A percentile compares a stretch with the other conserved stretches of the same genome.
Conservation (phyloP, 768 basidiomycete genomes). For the Pholiota conissans region DNA sequence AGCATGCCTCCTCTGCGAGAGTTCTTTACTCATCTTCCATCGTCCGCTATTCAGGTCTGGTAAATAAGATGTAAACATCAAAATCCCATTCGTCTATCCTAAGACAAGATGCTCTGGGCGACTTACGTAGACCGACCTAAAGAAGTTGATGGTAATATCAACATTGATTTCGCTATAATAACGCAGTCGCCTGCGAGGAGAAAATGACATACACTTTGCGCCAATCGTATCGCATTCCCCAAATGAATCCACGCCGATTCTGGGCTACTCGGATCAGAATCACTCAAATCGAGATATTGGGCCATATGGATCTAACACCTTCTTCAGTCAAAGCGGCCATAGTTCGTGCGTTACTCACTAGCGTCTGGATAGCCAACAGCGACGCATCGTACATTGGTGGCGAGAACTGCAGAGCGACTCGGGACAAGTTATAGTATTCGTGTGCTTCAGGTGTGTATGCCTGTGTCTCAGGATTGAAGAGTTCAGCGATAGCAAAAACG, state of each 20-base stretch:
- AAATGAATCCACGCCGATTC: constrained; percentile 55
- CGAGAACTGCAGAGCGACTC: constrained; percentile 48
- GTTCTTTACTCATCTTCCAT: constrained; percentile 54
- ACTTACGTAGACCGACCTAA: constrained; percentile 55
- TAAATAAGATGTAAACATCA: not conserved
- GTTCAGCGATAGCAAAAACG: constrained; percentile 61
- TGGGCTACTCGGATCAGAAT: constrained; percentile 44
- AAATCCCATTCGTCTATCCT: not conserved
- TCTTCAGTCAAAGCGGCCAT: not conserved
- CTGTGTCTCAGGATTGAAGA: constrained; percentile 55
- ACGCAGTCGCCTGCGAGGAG: not conserved
- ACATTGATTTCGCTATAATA: not conserved
- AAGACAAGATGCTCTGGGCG: too few relatives aligned
- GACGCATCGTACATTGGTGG: constrained; percentile 52
- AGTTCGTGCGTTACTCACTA: constrained; percentile 38
- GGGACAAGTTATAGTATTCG: constrained; percentile 63
- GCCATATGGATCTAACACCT: constrained; percentile 39
- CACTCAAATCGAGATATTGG: constrained; percentile 58
- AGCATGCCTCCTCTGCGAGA: constrained; percentile 46
- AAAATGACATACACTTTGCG: constrained; percentile 50
- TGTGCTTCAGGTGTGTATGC: constrained; percentile 54
- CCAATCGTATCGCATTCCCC: constrained; percentile 60
- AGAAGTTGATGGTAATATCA: not conserved
- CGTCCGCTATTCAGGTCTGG: constrained; percentile 60
- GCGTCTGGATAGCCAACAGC: constrained; percentile 50